Evolutionary conservation across 2,329 filamentous ascomycete genomes (phyloP), one percentile per base, ranked within the genome.

Genomic region (Xylariaceae sp.): DNA sequence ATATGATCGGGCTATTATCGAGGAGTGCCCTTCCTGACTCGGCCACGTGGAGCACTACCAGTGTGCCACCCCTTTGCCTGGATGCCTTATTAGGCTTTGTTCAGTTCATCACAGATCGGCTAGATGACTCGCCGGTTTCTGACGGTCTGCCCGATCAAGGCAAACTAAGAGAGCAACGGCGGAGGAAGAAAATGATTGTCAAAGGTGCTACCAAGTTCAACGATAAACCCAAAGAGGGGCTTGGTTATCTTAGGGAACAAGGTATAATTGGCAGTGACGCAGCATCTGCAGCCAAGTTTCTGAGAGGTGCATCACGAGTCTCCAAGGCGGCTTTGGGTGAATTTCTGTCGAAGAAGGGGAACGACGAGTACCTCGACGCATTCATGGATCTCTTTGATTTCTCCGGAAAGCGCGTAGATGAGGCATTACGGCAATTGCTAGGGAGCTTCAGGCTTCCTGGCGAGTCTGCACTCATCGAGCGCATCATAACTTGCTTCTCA

Each of bases 1-100:
- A 98, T 59, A 86, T 97, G 78, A 81, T 98, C 45, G 91, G 93
- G 1, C 75, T 98, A 26, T 71, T 98, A 13, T 91, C 93, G 16
- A 80, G 93, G 44, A 98, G 96, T 62, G 93, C 93, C 2, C 86
- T 98, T 50, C 94, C 93, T 1, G 93, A 98, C 62, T 95, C 93
- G 8, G 93, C 91, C 4, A 96, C 90, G 4, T 98, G 93, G 93
- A 98, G 94, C 63, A 98, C 93, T 9, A 96, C 91, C 4, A 98
- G 95, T 60, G 94, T 98, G 1, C 93, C 93, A 13, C 93, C 93
- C 1, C 71, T 98, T 3, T 98, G 93, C 56, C 73, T 98, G 17
- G 93, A 98, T 66, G 89, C 93, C 9, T 72, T 98, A 9, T 73
- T 98, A 18, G 84, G 89, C 13, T 97, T 90, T 55, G 80, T 98